These are phyloP conservation scores for Kalanchoe fedtschenkoi DNA, from an alignment of 164 flowering plant species.

Conservation along the genomic window DNA sequence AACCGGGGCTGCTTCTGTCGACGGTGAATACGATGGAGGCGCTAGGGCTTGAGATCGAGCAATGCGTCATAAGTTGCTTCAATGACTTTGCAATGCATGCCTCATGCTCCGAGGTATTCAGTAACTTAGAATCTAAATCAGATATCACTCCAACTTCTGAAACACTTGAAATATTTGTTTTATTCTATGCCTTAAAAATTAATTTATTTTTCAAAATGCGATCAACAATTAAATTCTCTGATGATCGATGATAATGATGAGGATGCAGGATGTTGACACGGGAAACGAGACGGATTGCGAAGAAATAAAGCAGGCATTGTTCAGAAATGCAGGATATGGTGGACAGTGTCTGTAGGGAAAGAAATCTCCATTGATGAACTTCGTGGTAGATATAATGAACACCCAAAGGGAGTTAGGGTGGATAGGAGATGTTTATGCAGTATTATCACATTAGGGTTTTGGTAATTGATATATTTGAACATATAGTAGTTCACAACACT, in stretches of 20 bases:
- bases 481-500: too few relatives aligned
- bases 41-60: constrained; percentile 79
- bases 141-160: not conserved
- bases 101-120: constrained; percentile 71
- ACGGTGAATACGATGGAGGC: constrained; percentile 68
- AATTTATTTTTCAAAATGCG: not conserved
- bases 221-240: not conserved
- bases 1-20: constrained; percentile 66
- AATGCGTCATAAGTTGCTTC: constrained; percentile 89
- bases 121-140: not conserved
- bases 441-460: too few relatives aligned
- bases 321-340: constrained; percentile 84
- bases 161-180: not conserved
- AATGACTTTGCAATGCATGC: constrained; percentile 84
- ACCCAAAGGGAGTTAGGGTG: too few relatives aligned
- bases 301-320: constrained; percentile 71
- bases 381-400: too few relatives aligned
- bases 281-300: constrained; percentile 32
- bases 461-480: too few relatives aligned
- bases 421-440: too few relatives aligned
- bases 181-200: not conserved
- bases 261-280: constrained; percentile 48
- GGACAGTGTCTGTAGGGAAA: constrained; percentile 49
- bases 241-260: too few relatives aligned
- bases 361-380: too few relatives aligned